These are phyloP conservation scores for Cryptosporidium sp. DNA, from an alignment of 169 alveolate species.

Conservation along the genomic window DNA sequence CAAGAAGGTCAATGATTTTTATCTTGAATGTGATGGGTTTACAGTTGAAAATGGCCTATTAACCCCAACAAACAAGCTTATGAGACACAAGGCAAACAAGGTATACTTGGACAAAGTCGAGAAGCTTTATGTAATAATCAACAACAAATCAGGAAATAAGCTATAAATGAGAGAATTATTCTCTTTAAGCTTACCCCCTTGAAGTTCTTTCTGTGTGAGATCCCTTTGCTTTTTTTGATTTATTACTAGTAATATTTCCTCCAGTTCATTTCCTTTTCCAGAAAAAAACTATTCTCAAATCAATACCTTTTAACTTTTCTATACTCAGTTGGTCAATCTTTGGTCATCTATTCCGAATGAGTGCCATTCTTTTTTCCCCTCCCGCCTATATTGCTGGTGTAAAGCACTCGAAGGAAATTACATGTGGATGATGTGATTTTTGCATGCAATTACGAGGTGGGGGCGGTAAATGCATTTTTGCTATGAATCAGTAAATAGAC, in stretches of 20 bases:
- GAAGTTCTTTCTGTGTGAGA: constrained; percentile 8
- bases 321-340: no score
- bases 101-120: constrained; percentile 79
- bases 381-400: no score
- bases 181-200: background rate
- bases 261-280: background rate
- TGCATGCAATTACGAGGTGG: no score
- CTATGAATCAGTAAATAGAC: no score
- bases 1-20: constrained; percentile 85
- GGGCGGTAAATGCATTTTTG: no score
- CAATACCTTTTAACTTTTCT: background rate
- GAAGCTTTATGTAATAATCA: constrained; percentile 77
- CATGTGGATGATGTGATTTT: no score
- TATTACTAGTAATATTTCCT: background rate
- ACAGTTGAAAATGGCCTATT: constrained; percentile 88
- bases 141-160: background rate
- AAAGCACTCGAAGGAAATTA: no score
- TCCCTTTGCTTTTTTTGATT: background rate
- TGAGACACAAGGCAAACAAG: constrained; percentile 84
- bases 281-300: background rate
- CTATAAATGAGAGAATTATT: background rate
- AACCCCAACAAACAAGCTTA: constrained; percentile 94
- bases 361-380: no score
- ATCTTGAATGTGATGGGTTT: constrained; percentile 86
- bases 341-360: no score